Conservation (phyloP, 129 eudicot species). For the Mikania micrantha region DNA sequence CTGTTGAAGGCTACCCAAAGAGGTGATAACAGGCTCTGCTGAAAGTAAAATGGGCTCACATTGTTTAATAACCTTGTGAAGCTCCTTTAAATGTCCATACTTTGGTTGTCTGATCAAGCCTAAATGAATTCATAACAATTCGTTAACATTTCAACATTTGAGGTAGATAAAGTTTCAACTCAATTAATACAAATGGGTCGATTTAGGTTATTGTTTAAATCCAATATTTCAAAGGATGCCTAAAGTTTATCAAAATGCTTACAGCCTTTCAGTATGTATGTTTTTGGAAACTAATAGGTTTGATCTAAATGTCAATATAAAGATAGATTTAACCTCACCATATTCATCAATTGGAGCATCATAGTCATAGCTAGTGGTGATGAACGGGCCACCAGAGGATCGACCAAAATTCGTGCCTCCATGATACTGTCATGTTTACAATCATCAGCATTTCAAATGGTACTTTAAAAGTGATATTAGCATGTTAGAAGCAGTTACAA, state of each 20-base stretch:
- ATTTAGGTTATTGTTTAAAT: background rate
- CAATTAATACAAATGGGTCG: background rate
- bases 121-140: conserved; percentile 16
- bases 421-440: conserved; percentile 56
- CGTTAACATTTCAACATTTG: background rate
- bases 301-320: conserved; percentile 1
- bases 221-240: background rate
- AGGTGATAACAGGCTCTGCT: conserved; percentile 58
- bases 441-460: conserved; percentile 6
- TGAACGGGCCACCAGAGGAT: conserved; percentile 93
- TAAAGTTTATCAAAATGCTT: background rate
- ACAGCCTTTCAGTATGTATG: background rate
- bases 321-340: conserved; percentile 34
- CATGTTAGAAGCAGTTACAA: background rate
- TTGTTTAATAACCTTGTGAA: conserved; percentile 76
- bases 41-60: conserved; percentile 77
- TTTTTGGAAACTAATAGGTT: background rate
- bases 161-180: background rate
- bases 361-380: conserved; percentile 94
- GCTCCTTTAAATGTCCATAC: conserved; percentile 78
- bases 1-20: conserved; percentile 80
- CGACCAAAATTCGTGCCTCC: conserved; percentile 99
- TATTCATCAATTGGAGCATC: conserved; percentile 99
- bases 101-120: conserved; percentile 89
- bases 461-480: background rate